A percentile compares a stretch with the other conserved stretches of the same genome.
Evolutionary conservation across 192 early-diverging fungal genomes (phyloP).

Genomic region (Coemansia reversa): DNA sequence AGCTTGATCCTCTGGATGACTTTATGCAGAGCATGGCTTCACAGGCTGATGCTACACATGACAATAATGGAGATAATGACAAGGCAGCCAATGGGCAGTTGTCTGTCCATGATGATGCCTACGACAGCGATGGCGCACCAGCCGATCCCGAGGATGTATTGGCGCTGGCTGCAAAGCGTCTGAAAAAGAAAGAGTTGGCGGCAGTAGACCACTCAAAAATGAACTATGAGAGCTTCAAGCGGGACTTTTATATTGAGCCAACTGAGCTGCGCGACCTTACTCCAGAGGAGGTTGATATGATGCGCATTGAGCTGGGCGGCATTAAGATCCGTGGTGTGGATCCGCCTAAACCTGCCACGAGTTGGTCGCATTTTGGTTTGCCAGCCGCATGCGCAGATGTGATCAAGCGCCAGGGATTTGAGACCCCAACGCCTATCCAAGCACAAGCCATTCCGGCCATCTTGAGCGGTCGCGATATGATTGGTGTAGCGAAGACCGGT

Average conservation of each 20-base stretch:
- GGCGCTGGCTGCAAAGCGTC: constrained; percentile 76
- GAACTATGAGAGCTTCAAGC: constrained; percentile 83
- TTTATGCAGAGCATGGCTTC: constrained; percentile 84
- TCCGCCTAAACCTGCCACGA: constrained; percentile 90
- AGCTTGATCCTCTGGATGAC: constrained; percentile 74
- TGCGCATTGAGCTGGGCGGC: constrained; percentile 83
- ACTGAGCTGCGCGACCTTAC: constrained; percentile 83
- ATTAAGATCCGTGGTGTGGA: constrained; percentile 90
- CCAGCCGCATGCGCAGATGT: constrained; percentile 65
- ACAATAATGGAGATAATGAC: constrained; percentile 17
- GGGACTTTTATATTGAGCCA: constrained; percentile 95
- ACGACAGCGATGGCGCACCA: constrained; percentile 45
- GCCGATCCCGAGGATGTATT: constrained; percentile 69
- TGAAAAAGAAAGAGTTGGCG: constrained; percentile 89
- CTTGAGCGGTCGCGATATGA: constrained; percentile 92
- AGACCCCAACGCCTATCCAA: constrained; percentile 86
- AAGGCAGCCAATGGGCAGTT: constrained; percentile 26
- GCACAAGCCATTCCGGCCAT: constrained; percentile 94
- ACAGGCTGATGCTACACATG: constrained; percentile 59
- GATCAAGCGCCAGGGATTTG: constrained; percentile 61
- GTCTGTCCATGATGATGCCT: constrained; percentile 49
- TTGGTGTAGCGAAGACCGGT: constrained; percentile 94
- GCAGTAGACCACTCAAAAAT: constrained; percentile 83
- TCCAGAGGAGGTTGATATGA: constrained; percentile 75
- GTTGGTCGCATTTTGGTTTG: constrained; percentile 96